phyloP scores from a whole-genome alignment of 2,329 filamentous ascomycete species.

The Tolypocladium tundrense region DNA sequence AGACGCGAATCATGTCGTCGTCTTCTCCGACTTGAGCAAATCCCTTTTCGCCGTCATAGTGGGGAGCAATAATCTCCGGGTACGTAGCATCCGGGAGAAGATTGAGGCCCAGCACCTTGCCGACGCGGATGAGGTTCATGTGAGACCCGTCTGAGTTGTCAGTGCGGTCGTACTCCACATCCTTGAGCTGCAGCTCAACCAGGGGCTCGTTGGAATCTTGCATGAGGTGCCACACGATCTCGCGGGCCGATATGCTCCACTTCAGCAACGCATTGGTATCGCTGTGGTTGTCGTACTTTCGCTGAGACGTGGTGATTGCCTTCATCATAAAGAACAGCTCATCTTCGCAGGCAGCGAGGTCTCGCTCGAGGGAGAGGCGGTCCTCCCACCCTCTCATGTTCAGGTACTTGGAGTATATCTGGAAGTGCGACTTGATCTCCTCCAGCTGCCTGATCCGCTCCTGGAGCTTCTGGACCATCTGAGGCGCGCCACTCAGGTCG shows the following conservation, averaged over 20 bases:
- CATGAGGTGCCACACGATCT: slow-evolving; percentile 96
- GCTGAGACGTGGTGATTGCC: slow-evolving; percentile 91
- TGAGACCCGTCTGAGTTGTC: slow-evolving; percentile 97
- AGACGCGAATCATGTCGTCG: slow-evolving; percentile 80
- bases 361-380: slow-evolving; percentile 75
- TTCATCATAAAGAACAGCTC: slow-evolving; percentile 99
- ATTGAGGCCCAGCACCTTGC: slow-evolving; percentile 81
- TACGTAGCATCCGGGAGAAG: slow-evolving; percentile 84
- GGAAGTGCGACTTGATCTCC: slow-evolving; percentile 94
- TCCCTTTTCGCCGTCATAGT: slow-evolving; percentile 56
- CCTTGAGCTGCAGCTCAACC: slow-evolving; percentile 84
- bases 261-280: slow-evolving; percentile 72
- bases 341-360: slow-evolving; percentile 82
- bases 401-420: slow-evolving; percentile 77
- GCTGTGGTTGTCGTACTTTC: slow-evolving; percentile 63
- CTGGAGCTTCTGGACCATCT: slow-evolving; percentile 85
- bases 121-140: slow-evolving; percentile 81
- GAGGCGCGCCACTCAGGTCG: slow-evolving; percentile 83
- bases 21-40: slow-evolving; percentile 32
- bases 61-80: slow-evolving; percentile 90
- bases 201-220: slow-evolving; percentile 78
- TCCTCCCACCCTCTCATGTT: slow-evolving; percentile 90
- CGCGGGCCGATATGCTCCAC: slow-evolving; percentile 88
- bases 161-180: slow-evolving; percentile 87
- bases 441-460: slow-evolving; percentile 88